Conservation (phyloP, 148 eudicot species). For the Nepenthes mirabilis region DNA sequence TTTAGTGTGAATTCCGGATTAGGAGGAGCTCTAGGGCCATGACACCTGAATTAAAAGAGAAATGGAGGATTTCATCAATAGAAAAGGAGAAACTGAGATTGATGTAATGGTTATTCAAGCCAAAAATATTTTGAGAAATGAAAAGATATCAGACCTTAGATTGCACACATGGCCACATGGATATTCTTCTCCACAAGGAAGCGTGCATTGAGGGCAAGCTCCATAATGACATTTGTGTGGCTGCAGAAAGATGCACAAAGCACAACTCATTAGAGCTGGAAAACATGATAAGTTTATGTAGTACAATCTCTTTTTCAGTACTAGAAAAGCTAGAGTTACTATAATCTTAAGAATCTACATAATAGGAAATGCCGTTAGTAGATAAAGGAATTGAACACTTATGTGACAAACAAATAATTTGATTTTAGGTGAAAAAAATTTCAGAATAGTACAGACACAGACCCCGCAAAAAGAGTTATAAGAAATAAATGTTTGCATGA, state of each 20-base stretch:
- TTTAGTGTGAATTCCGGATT: conserved; percentile 71
- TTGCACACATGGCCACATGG: conserved; percentile 83
- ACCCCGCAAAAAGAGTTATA: too few species aligned
- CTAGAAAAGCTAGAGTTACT: too few species aligned
- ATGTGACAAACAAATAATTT: too few species aligned
- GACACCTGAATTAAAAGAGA: conserved; percentile 47
- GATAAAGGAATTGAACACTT: too few species aligned
- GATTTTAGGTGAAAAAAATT: too few species aligned
- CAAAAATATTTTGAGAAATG: not conserved
- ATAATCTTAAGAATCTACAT: too few species aligned
- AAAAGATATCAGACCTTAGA: conserved; percentile 35
- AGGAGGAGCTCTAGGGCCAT: conserved; percentile 91
- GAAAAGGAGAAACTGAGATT: not conserved
- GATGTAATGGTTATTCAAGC: not conserved
- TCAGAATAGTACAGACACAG: too few species aligned
- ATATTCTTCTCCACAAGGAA: conserved; percentile 76
- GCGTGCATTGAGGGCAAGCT: conserved; percentile 81
- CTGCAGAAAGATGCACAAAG: conserved; percentile 23
- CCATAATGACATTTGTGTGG: conserved; percentile 98
- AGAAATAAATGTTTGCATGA: not conserved
- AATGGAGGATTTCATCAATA: not conserved
- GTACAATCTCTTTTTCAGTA: too few species aligned
- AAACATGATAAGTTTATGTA: too few species aligned
- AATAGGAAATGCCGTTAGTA: too few species aligned
- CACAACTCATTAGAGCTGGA: too few species aligned